Conservation (phyloP, 306 rosid species). For the Purshia tridentata region DNA sequence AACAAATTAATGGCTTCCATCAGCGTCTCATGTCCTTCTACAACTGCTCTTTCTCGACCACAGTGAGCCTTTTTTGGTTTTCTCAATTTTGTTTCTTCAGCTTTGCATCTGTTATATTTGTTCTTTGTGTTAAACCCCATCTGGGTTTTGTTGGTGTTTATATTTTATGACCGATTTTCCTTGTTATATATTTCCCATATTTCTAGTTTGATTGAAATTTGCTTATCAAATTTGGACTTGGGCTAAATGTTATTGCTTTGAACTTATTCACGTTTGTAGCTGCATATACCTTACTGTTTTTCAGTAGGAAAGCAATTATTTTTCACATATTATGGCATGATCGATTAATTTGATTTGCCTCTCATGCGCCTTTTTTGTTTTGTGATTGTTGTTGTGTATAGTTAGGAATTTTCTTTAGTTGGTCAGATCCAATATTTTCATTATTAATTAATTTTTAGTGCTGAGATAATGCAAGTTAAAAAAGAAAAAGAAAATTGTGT, state of each 20-base stretch:
- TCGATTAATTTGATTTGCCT: background rate
- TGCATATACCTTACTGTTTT: background rate
- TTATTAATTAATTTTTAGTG: constrained; percentile 1
- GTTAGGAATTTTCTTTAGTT: background rate
- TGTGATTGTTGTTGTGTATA: background rate
- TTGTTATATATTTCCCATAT: background rate
- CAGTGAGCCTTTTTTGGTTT: constrained; percentile 31
- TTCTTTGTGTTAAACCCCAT: constrained; percentile 1
- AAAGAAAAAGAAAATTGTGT: background rate
- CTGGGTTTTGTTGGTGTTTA: constrained; percentile 18
- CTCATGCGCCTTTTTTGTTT: background rate
- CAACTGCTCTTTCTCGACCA: constrained; percentile 42
- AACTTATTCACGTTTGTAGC: background rate
- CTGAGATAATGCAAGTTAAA: background rate
- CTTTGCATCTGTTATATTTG: background rate
- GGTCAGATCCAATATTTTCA: background rate
- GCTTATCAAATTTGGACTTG: background rate
- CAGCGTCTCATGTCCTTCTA: constrained; percentile 58
- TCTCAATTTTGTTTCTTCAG: background rate
- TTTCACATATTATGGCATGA: background rate
- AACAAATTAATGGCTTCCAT: constrained; percentile 50
- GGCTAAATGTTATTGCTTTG: background rate
- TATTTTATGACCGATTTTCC: background rate
- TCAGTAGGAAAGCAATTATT: background rate
- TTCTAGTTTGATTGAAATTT: constrained; percentile 6